A percentile compares a stretch with the other conserved stretches of the same genome.
Evolutionary conservation across 768 basidiomycete species (phyloP).

Genomic region (Lactarius quietus): DNA sequence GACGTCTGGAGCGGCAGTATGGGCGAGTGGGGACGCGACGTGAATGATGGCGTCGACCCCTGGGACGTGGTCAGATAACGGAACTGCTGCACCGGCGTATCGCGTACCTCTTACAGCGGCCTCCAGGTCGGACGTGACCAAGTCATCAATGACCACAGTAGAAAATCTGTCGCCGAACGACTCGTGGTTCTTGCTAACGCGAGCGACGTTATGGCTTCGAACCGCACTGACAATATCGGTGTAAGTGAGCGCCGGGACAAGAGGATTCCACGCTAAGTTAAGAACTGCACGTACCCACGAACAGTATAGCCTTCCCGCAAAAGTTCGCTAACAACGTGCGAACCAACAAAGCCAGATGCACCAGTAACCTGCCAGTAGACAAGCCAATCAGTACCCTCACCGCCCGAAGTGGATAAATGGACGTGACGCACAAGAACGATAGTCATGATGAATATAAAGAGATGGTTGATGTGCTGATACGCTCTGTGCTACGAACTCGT

Average conservation of each 20-base stretch:
- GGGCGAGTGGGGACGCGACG: conserved; percentile 20
- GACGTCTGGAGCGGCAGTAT: conserved; percentile 12
- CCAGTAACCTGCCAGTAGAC: conserved; percentile 39
- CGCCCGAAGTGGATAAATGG: neutral
- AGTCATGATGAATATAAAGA: neutral
- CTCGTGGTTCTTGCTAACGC: conserved; percentile 20
- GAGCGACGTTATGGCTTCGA: conserved; percentile 25
- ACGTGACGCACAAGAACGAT: conserved; percentile 9
- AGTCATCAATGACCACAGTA: conserved; percentile 25
- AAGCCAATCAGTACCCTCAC: neutral
- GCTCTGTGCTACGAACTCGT: too few relatives aligned
- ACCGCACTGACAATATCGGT: conserved; percentile 20
- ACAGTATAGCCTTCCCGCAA: conserved; percentile 48
- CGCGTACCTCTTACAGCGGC: conserved; percentile 25
- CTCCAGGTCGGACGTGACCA: conserved; percentile 27
- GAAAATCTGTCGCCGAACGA: conserved; percentile 25
- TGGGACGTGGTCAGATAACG: neutral
- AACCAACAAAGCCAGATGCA: conserved; percentile 38
- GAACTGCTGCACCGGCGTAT: too few relatives aligned
- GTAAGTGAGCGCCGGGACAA: neutral
- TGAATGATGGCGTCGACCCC: conserved; percentile 24
- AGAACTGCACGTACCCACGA: conserved; percentile 36
- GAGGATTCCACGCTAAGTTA: too few relatives aligned
- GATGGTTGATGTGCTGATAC: neutral
- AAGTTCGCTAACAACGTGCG: conserved; percentile 33